These are phyloP conservation scores for Aspergillus sclerotiicarbonarius DNA, from an alignment of 495 filamentous ascomycete species.

Conservation along the genomic window DNA sequence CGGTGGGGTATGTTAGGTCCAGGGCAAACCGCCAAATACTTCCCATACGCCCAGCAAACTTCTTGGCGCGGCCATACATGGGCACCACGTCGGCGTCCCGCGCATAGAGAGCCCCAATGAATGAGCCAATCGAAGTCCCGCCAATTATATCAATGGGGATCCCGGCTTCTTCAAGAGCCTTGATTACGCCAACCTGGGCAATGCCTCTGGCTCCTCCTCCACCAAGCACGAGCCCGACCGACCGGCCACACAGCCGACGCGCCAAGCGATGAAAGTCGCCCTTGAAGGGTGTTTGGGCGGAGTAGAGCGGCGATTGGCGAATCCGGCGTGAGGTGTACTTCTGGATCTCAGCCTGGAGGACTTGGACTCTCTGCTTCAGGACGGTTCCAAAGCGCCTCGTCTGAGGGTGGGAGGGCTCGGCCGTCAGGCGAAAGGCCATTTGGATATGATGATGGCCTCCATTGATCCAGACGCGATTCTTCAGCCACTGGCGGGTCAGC, in stretches of 20 bases:
- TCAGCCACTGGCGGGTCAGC: constrained; percentile 82
- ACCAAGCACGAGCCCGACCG: constrained; percentile 89
- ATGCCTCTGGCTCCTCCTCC: constrained; percentile 92
- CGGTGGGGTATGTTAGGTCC: constrained; percentile 91
- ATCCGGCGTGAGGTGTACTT: constrained; percentile 91
- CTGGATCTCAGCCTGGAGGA: constrained; percentile 93
- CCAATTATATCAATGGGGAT: constrained; percentile 96
- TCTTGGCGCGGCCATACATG: constrained; percentile 94
- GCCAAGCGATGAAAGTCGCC: constrained; percentile 95
- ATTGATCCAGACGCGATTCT: constrained; percentile 95
- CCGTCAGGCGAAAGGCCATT: constrained; percentile 81
- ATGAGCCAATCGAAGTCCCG: constrained; percentile 96
- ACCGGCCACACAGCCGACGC: constrained; percentile 86
- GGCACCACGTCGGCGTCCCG: constrained; percentile 95
- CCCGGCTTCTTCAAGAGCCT: constrained; percentile 92
- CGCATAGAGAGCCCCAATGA: constrained; percentile 93
- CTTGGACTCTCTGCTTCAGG: constrained; percentile 89
- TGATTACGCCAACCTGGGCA: constrained; percentile 87
- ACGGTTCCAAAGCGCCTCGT: constrained; percentile 77
- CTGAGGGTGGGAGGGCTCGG: constrained; percentile 74
- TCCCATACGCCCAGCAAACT: constrained; percentile 94
- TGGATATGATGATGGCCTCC: constrained; percentile 98
- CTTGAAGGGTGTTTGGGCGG: constrained; percentile 88
- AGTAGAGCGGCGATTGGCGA: constrained; percentile 83
- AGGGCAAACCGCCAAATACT: constrained; percentile 97